Percentiles rank a stretch among this genome's conserved stretches.
Evolutionary conservation across 1,139 yeast genomes (phyloP).

Genomic region (Debaryomyces sp.): DNA sequence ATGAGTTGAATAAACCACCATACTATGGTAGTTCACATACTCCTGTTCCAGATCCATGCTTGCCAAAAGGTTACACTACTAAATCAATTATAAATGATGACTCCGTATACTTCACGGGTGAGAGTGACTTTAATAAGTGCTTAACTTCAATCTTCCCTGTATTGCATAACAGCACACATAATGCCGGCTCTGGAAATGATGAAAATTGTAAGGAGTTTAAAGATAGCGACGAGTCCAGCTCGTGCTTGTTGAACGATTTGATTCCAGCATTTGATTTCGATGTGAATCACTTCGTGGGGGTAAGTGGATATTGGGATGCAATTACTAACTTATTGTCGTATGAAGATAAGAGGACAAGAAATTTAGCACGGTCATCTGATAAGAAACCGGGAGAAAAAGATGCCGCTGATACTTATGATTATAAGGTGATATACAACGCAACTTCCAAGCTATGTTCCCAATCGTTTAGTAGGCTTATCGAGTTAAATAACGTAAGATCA

Average conservation of each 20-base stretch:
- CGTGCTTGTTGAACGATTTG: conserved; percentile 55
- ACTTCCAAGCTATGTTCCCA: conserved; percentile 51
- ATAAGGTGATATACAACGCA: conserved; percentile 40
- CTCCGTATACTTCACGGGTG: conserved; percentile 51
- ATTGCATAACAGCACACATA: conserved; percentile 39
- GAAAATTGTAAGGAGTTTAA: conserved; percentile 33
- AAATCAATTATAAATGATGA: conserved; percentile 25
- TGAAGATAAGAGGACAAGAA: conserved; percentile 17
- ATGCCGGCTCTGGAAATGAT: conserved; percentile 19
- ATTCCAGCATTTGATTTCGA: conserved; percentile 73
- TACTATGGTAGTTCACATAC: conserved; percentile 20
- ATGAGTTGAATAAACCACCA: conserved; percentile 15
- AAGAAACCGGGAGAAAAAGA: conserved; percentile 5
- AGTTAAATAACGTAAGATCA: conserved; percentile 35
- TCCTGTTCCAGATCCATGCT: conserved; percentile 60
- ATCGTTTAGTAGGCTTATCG: conserved; percentile 41
- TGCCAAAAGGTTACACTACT: conserved; percentile 50
- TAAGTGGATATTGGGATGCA: conserved; percentile 83
- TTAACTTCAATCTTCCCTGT: conserved; percentile 55
- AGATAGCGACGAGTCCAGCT: conserved; percentile 35
- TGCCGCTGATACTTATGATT: conserved; percentile 30
- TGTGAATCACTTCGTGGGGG: conserved; percentile 71
- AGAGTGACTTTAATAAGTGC: conserved; percentile 62
- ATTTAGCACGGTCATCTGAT: neutral
- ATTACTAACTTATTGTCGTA: conserved; percentile 49